Base-by-base conservation (phyloP, 2,329 filamentous ascomycete genomes). In the Aspergillus sp. region DNA sequence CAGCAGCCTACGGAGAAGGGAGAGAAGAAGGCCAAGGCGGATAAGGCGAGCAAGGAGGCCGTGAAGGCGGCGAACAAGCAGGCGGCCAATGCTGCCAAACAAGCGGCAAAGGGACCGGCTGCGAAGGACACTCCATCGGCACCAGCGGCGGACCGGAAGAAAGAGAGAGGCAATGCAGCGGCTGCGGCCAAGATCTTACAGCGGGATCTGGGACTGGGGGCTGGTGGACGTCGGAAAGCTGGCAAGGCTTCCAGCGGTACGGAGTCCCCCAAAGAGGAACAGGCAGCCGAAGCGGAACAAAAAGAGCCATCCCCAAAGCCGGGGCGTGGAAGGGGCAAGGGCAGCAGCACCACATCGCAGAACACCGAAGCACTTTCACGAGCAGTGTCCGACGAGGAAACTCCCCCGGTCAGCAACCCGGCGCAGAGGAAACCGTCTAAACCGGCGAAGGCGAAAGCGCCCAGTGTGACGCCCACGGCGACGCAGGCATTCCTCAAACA, bases 401-500 rank as follows among this genome's bases (percentile, higher is more conserved):
- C 42, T 5, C 32, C 46, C 20, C 33, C 43, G 13, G 29, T 36
- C 28, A 41, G 41, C 27, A 32, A 42, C 8, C 29, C 43, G 34
- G 34, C 43, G 7, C 17, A 43, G 7, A 29, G 40, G 1, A 53
- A 54, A 30, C 22, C 48, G 4, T 19, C 47, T 15, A 54, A 55
- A 36, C 37, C 48, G n/a, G 38, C 37, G 24, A 53, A 52, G 38
- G 37, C 44, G 15, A 60, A 60, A 29, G 32, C 45, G 4, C 20
- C 45, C 8, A 36, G 39, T 17, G 37, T 50, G 8, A 25, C 44
- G n/a, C 33, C 52, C 8, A 52, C 49, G 8, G 51, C 52, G 10
- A 65, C 54, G 4, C 58, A 59, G 39, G 82, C 78, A 13, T 88
- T 88, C 51, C 66, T 88, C 39, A 88, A 88, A 57, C 81, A 86